Conservation (phyloP, 495 filamentous ascomycete genomes). For the Letharia columbiana region DNA sequence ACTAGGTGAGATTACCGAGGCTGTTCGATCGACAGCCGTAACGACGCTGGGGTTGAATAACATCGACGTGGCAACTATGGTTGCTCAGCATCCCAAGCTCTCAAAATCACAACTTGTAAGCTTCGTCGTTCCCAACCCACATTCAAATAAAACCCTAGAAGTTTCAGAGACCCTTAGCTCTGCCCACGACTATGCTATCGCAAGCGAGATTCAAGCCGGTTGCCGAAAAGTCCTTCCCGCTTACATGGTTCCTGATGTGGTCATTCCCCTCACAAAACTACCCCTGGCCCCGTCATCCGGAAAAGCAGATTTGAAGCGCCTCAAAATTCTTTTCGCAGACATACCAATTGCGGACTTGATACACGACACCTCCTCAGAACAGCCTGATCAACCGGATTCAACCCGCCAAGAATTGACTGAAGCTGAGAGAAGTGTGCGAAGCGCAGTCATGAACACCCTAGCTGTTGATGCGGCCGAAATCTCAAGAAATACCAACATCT, state of each 20-base stretch:
- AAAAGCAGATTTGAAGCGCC: constrained; percentile 42
- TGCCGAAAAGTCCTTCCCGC: constrained; percentile 40
- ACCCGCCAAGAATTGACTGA: constrained; percentile 1
- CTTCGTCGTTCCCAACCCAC: constrained; percentile 28
- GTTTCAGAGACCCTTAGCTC: neutral
- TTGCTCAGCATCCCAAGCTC: constrained; percentile 39
- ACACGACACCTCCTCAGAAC: neutral
- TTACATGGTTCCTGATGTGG: constrained; percentile 48
- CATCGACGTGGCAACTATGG: constrained; percentile 32
- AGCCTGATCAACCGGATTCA: neutral
- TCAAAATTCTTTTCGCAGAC: constrained; percentile 30
- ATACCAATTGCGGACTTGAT: constrained; percentile 6
- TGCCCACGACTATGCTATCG: neutral
- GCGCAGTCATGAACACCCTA: constrained; percentile 3
- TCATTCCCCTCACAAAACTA: constrained; percentile 38
- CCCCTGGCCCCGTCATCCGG: constrained; percentile 38
- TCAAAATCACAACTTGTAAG: constrained; percentile 37
- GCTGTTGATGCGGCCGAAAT: constrained; percentile 38
- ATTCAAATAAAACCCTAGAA: neutral
- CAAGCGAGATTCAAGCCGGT: constrained; percentile 22
- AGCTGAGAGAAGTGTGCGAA: constrained; percentile 14
- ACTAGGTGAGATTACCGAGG: constrained; percentile 62
- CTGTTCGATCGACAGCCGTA: constrained; percentile 35
- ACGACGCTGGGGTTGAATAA: constrained; percentile 26
- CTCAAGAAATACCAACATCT: constrained; percentile 43